Evolutionary conservation across 768 basidiomycete species (phyloP), one percentile per base, ranked within the genome.

Genomic region (Boletus rubropictus): DNA sequence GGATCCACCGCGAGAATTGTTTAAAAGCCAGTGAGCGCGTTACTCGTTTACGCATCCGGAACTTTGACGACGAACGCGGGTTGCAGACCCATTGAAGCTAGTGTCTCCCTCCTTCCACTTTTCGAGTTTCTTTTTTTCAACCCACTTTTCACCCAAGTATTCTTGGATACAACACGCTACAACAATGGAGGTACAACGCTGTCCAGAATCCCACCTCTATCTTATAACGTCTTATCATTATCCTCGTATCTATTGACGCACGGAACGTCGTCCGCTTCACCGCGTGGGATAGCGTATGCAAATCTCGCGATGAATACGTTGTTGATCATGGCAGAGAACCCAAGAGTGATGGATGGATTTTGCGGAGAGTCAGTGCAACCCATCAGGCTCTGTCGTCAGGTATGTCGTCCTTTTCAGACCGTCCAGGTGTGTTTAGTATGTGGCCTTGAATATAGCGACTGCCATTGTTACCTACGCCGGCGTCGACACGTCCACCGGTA

Each of bases 161-260:
- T 84, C 6, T 46, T 74, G 39, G 70, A 74, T 14, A 61, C 65
- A 34, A 45, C 71, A 6, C 60, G 63, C 6, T 34, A 65, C 18
- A 53, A 52, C 8, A 60, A 60, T 1, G 67, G 60, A n/a, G 58
- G 50, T 44, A 53, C 56, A n/a, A 40, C 46, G 31, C 25, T 29
- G 7, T 38, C 50, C 14, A 60, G 33, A 44, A 59, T 62, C 6
- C 54, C 72, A 0, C 72, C 75, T 5, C 62, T 76, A 9, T 64
- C 73, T 1, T 69, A 74, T 52, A 76, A 75, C 10, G 59, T 82
- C 10, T 56, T 86, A 38, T 75, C 79, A 4, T 59, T 85, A 43
- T 76, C 80, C 2, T 84, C 83, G 0, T 86, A 86, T 65, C 56
- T 86, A 39, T 63, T 84, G 44, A 76, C 81, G 2, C 84, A 87